Evolutionary conservation across 345 rosid species (phyloP), one percentile per base, ranked within the genome.

Genomic region (Lepidium sativum): DNA sequence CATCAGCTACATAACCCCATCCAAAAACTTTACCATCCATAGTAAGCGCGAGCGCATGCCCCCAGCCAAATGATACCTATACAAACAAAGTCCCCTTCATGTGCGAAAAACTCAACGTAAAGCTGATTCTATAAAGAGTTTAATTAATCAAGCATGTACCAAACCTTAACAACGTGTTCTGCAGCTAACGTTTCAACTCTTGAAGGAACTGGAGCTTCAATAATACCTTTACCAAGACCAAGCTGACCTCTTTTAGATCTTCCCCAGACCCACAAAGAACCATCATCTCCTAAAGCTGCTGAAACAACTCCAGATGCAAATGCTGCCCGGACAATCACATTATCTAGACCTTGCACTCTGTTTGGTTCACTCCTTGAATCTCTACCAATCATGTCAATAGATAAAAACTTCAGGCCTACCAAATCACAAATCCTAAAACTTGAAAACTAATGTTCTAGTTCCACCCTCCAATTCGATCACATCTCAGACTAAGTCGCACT

Each of bases 191-290:
- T 63, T 67, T 83, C 79, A 23, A 90, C 86, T 67, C 71, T 82
- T 38, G 87, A 78, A 66, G 97, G 97, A 32, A 70, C 45, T 4
- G 55, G 12, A 39, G 91, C 80, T 77, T 85, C 89, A 3, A 67
- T 73, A 55, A 70, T 67, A 70, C 75, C 83, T 58, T 79, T 75
- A 41, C 97, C 97, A 34, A 94, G 87, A 73, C 99, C 99, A 62
- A 94, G 97, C 77, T 90, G 97, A 25, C 99, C 99, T 13, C 96
- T 81, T 80, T 86, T 94, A 32, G 99, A 94, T 72, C 73, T 86
- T 8, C 99, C 99, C 97, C 97, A 94, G 9, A 86, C 92, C 99
- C 97, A 94, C 76, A 94, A 68, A 27, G 92, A 90, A 16, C 96
- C 97, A 60, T 90, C 89, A 43, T 78, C 79, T 61, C 82, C 96